Conservation (phyloP, 2,329 filamentous ascomycete species). For the Trichophyton mentagrophytes region DNA sequence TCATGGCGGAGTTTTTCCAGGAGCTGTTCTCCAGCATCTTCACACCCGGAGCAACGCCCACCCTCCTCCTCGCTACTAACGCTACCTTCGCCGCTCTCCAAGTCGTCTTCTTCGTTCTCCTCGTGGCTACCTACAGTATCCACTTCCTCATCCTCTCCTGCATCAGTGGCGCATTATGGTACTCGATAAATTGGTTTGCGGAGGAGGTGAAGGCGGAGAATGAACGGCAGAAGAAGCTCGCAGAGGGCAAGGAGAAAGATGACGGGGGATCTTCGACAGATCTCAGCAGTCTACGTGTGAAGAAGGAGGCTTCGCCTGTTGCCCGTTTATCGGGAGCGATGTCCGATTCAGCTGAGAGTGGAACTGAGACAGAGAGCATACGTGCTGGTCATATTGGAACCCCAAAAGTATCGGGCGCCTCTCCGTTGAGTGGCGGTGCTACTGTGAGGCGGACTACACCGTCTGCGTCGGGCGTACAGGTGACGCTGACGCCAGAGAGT, state of each 20-base stretch:
- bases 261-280: constrained; percentile 1
- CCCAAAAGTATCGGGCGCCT: background rate
- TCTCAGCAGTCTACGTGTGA: constrained; percentile 9
- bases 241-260: constrained; percentile 32
- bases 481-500: background rate
- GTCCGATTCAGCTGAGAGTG: constrained; percentile 29
- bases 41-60: constrained; percentile 77
- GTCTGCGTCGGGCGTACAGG: constrained; percentile 21
- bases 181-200: constrained; percentile 94
- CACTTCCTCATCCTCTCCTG: constrained; percentile 76
- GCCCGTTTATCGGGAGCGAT: constrained; percentile 17
- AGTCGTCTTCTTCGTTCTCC: constrained; percentile 58
- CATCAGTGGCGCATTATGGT: constrained; percentile 75
- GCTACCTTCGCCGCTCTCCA: constrained; percentile 77
- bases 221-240: constrained; percentile 38
- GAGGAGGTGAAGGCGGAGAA: constrained; percentile 38
- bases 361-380: constrained; percentile 32
- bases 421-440: background rate
- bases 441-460: constrained; percentile 29
- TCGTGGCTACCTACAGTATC: constrained; percentile 70
- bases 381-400: constrained; percentile 11
- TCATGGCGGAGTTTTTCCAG: constrained; percentile 46
- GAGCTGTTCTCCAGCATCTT: constrained; percentile 89
- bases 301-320: constrained; percentile 10
- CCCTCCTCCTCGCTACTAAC: constrained; percentile 81